These are phyloP conservation scores for Ceratocystis cubensis DNA, from an alignment of 2,329 filamentous ascomycete genomes.

Conservation along the genomic window DNA sequence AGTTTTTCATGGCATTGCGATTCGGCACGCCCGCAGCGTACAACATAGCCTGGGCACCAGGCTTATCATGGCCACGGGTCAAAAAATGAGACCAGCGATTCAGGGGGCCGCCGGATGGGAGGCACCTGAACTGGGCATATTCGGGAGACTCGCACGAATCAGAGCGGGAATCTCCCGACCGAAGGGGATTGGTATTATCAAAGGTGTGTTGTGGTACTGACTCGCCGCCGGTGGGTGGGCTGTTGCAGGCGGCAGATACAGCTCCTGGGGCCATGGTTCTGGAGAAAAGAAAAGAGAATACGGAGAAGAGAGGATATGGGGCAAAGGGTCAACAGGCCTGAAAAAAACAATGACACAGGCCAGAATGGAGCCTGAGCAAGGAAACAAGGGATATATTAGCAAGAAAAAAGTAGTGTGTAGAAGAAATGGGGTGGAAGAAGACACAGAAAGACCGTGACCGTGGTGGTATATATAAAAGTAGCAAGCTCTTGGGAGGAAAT, in stretches of 20 bases:
- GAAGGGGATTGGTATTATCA: constrained; percentile 1
- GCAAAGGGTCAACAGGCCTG: constrained; percentile 3
- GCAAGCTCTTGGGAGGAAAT: background rate
- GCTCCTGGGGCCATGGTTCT: constrained; percentile 6
- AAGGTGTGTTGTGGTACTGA: background rate
- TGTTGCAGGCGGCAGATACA: constrained; percentile 3
- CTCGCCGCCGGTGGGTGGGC: background rate
- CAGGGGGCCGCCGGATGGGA: constrained; percentile 44
- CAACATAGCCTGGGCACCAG: constrained; percentile 90
- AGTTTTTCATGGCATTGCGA: constrained; percentile 72
- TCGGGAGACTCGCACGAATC: constrained; percentile 26
- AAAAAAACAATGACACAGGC: background rate
- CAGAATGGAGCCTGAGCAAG: constrained; percentile 9
- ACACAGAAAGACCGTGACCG: background rate
- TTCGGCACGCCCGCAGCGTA: constrained; percentile 84
- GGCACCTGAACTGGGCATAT: constrained; percentile 41
- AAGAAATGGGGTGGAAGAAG: background rate
- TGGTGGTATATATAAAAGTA: background rate
- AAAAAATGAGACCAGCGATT: constrained; percentile 79
- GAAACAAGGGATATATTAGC: background rate
- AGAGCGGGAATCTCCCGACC: background rate
- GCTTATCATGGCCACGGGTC: constrained; percentile 78
- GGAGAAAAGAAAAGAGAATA: constrained; percentile 2
- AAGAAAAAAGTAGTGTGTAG: background rate
- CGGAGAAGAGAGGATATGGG: background rate